Evolutionary conservation across 805 yeast genomes (phyloP).

Genomic region (Kodamaea nitidulidarum): DNA sequence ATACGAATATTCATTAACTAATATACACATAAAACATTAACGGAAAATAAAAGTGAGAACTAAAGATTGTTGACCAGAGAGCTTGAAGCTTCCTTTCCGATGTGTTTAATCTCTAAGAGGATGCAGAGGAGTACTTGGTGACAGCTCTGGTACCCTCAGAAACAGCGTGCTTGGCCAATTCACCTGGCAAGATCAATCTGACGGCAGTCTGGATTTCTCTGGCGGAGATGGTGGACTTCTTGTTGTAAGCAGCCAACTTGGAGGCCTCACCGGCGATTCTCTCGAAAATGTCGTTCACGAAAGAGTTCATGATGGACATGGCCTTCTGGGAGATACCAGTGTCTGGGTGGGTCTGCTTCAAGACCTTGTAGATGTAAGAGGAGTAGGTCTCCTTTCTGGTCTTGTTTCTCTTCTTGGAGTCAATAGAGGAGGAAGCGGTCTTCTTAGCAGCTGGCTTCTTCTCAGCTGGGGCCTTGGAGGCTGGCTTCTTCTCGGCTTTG

Average conservation of each 20-base stretch:
- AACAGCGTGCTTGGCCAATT: constrained; percentile 96
- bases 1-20: constrained; percentile 17
- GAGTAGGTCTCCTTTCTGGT: constrained; percentile 97
- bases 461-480: constrained; percentile 97
- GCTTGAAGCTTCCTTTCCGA: constrained; percentile 2
- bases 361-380: constrained; percentile 96
- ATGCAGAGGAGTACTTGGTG: constrained; percentile 84
- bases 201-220: constrained; percentile 99
- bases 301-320: constrained; percentile 98
- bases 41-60: constrained; percentile 5
- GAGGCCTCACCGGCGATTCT: constrained; percentile 98
- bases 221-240: constrained; percentile 95
- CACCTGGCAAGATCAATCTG: constrained; percentile 97
- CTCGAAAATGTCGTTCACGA: constrained; percentile 96
- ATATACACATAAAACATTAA: constrained; percentile 13
- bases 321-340: constrained; percentile 99
- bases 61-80: constrained; percentile 3
- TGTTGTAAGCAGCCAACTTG: constrained; percentile 97
- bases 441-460: constrained; percentile 90
- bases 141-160: constrained; percentile 99
- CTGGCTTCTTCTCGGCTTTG: constrained; percentile 68
- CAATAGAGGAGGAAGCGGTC: constrained; percentile 78
- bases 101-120: constrained; percentile 22
- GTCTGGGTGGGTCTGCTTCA: constrained; percentile 98
- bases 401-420: constrained; percentile 88